Base-by-base conservation (phyloP, 768 basidiomycete species). In the Tricholoma bakamatsutake region DNA sequence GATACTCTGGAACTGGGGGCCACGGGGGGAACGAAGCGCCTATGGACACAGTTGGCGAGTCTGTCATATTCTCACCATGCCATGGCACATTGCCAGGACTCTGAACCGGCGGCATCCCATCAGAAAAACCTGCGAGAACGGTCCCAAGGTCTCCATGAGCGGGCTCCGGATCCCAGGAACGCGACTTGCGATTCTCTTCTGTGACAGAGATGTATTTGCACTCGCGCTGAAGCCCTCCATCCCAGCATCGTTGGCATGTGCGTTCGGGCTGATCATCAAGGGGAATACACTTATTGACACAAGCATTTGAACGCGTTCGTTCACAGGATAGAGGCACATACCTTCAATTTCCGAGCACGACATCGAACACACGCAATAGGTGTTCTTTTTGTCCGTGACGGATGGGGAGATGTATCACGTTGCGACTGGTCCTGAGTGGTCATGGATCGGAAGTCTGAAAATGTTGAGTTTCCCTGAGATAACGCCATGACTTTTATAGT, bases 261-360 rank as follows among this genome's bases (percentile, higher is more conserved):
- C 61, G 46, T 12, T 62, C 57, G 21, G 63, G 67, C 17, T 66
- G 62, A 17, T 58, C 60, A 6, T 63, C 69, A 12, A 64, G 13
- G 7, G 54, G 54, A 13, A 35, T 64, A 63, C 72, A 73, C 74
- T 71, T 21, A 15, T 11, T 18, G 21, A 8, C 45, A 5, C 30
- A 48, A 17, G 8, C 10, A 48, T 48, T 48, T 30, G 27, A 31
- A 48, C 15, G 7, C 28, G 30, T 30, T 30, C 2, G 17, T 4
- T n/a, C 28, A 48, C 9, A 10, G 6, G 4, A 12, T 17, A 50
- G 33, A 21, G 37, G 40, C 24, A 63, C 60, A 35, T 59, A 80
- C 83, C 72, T 79, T 82, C 57, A 83, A 74, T 66, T 85, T 83
- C 15, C 79, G 75, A 31, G 66, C 63, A 6, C 84, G 77, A 63